Evolutionary conservation across 176 grass and related monocot genomes (phyloP).

Genomic region (Metroxylon sagu): DNA sequence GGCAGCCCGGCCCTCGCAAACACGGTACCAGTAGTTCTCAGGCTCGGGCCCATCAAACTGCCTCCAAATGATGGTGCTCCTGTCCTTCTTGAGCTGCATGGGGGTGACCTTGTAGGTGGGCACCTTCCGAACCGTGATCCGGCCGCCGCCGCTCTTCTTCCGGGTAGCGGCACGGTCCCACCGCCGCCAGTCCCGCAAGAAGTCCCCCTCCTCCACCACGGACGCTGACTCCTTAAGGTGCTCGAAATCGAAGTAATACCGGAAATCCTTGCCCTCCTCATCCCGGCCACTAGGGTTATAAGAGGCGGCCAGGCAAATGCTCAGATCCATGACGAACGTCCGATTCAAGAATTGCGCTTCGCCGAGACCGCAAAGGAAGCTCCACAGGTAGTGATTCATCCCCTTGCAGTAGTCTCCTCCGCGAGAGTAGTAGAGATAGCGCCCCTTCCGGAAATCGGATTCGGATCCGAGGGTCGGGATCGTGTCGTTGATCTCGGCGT

Average conservation of each 20-base stretch:
- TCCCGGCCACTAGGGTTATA: constrained; percentile 68
- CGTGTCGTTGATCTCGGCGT: constrained; percentile 80
- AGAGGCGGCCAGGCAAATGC: constrained; percentile 58
- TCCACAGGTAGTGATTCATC: constrained; percentile 93
- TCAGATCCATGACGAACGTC: constrained; percentile 81
- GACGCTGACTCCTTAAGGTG: constrained; percentile 67
- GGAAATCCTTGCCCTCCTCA: constrained; percentile 80
- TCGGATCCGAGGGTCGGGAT: constrained; percentile 69
- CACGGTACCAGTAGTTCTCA: constrained; percentile 97
- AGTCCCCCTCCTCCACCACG: constrained; percentile 71
- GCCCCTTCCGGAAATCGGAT: constrained; percentile 61
- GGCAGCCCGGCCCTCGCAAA: constrained; percentile 72
- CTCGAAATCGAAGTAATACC: constrained; percentile 92
- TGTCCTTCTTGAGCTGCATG: constrained; percentile 83
- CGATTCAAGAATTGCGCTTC: constrained; percentile 93
- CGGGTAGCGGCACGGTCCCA: constrained; percentile 51
- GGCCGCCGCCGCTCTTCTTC: constrained; percentile 36
- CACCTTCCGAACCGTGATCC: constrained; percentile 72
- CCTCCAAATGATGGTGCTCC: constrained; percentile 79
- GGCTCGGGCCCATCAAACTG: constrained; percentile 77
- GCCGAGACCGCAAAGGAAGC: constrained; percentile 82
- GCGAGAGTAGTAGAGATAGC: constrained; percentile 81
- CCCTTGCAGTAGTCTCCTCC: constrained; percentile 94
- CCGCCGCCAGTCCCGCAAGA: constrained; percentile 57
- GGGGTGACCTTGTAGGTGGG: constrained; percentile 70